phyloP scores from a whole-genome alignment of 495 filamentous ascomycete species.

The Xylaria grammica region DNA sequence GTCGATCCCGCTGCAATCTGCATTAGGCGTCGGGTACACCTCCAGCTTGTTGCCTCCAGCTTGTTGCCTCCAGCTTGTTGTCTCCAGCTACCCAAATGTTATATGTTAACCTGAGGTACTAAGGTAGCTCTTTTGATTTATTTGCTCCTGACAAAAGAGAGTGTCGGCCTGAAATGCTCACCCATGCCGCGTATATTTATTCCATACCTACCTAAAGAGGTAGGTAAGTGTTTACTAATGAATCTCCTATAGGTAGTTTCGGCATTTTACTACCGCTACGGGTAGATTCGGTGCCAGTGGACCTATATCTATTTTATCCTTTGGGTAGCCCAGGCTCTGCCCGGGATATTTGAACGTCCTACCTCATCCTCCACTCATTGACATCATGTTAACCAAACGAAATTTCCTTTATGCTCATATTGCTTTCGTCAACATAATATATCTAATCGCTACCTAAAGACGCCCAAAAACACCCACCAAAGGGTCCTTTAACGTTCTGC shows the following conservation, averaged over 20 bases:
- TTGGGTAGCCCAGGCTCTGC: not conserved
- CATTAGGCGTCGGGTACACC: not conserved
- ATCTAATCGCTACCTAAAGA: not conserved
- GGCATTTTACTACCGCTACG: slow-evolving; percentile 4
- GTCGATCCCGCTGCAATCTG: not conserved
- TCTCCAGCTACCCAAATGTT: no score
- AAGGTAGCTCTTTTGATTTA: no score
- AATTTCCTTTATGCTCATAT: slow-evolving; percentile 9
- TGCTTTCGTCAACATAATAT: not conserved
- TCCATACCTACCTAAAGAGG: not conserved
- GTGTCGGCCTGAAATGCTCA: no score
- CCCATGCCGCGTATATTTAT: not conserved
- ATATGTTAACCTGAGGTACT: no score
- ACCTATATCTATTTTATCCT: not conserved
- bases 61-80: no score
- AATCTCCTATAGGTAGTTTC: not conserved
- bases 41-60: not conserved
- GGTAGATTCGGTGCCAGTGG: slow-evolving; percentile 19
- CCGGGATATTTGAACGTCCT: not conserved
- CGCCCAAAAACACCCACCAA: no score
- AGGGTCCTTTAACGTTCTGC: not conserved
- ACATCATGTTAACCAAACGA: slow-evolving; percentile 22
- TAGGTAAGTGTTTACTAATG: no score
- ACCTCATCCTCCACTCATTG: slow-evolving; percentile 16
- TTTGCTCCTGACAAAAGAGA: no score